Evolutionary conservation across 2,329 filamentous ascomycete species (phyloP).

Genomic region (Aspergillus persii): DNA sequence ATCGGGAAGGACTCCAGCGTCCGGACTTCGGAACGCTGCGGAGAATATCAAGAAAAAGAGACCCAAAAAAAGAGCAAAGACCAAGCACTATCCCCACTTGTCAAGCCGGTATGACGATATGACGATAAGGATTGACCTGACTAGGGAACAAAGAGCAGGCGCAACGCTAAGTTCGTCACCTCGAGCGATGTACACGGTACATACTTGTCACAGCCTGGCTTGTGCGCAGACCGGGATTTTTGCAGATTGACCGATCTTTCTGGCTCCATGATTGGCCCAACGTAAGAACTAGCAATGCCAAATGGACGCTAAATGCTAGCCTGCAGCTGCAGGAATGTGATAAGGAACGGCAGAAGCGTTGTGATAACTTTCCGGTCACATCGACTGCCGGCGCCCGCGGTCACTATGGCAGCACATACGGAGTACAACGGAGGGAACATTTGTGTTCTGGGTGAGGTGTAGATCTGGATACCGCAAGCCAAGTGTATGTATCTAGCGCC

Average conservation of each 20-base stretch:
- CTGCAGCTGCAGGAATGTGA: constrained; percentile 20
- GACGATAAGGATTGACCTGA: neutral
- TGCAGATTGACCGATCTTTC: constrained; percentile 6
- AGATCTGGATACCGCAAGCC: too few species aligned
- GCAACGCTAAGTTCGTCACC: neutral
- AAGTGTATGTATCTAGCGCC: neutral
- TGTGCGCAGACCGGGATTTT: constrained; percentile 6
- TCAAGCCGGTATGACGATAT: neutral
- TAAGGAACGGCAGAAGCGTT: constrained; percentile 10
- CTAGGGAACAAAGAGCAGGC: neutral
- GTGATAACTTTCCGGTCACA: constrained; percentile 4
- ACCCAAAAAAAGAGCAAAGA: neutral
- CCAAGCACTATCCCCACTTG: neutral
- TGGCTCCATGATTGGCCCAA: neutral
- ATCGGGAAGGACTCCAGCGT: neutral
- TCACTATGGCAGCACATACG: too few species aligned
- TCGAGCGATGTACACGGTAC: neutral
- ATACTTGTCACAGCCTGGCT: neutral
- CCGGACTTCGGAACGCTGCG: neutral
- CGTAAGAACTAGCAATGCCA: neutral
- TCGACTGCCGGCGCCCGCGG: neutral
- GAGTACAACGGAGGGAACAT: too few species aligned
- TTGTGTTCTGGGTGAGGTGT: too few species aligned
- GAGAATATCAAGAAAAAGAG: neutral
- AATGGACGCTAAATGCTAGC: constrained; percentile 7